Evolutionary conservation across 371 early-diverging fungal genomes (phyloP), one percentile per base, ranked within the genome.

Genomic region (Neoconidiobolus thromboides): DNA sequence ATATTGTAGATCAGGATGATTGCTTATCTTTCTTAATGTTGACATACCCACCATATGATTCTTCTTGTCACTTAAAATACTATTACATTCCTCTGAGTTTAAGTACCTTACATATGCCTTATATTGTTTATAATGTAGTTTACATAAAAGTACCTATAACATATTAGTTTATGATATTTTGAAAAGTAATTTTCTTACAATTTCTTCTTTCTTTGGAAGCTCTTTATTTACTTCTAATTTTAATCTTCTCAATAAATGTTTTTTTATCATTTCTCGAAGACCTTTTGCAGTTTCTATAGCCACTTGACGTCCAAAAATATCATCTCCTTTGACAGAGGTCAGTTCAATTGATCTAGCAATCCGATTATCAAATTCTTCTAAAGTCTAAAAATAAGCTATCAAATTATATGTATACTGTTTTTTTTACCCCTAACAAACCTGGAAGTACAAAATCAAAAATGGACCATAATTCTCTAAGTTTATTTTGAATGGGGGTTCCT

Each of bases 401-500:
- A 1, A 15, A 48, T 26, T 43, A 14, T 38, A 44, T 1, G 48
- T 26, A 10, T 50, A 2, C 9, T 26, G 6, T 41, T 12, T 6
- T 3, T 61, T 72, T 67, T 66, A 80, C 81, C 40, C 98, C 98
- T 7, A 99, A 73, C 48, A 89, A 76, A 2, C 95, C 96, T 1
- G 98, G 98, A 63, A 80, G 89, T 0, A 93, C 81, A 70, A 94
- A 98, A 71, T 99, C 96, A 65, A 91, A 90, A 41, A 98, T 70
- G 1, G 90, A 88, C 98, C 98, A 98, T 5, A 99, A 77, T 65
- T 99, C 99, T 51, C 79, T 85, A 46, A 98, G 71, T 63, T 89
- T 95, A 69, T 99, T 99, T 67, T 99, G 98, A 48, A 99, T 94
- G 0, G 98, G 98, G 14, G 99, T 99, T 14, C 99, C 99, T 1